A percentile compares a stretch with the other conserved stretches of the same genome.
These are phyloP conservation scores for Escovopsis sp. DNA, from an alignment of 2,329 filamentous ascomycete species.

Conservation along the genomic window DNA sequence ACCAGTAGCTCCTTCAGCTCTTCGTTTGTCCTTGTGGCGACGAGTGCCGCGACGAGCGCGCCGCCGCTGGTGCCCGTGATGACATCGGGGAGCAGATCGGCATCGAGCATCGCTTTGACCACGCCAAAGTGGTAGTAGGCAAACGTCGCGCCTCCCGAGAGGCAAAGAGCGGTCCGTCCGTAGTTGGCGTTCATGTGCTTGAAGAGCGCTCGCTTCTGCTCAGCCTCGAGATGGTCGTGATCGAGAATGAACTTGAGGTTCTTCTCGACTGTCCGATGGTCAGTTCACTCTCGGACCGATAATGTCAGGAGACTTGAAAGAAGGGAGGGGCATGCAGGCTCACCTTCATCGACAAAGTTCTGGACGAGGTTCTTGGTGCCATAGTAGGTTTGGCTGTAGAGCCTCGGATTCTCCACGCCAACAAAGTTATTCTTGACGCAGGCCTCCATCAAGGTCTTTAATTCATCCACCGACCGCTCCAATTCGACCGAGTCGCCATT, in stretches of 20 bases:
- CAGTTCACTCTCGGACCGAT: too few relatives aligned
- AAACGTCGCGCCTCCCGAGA: conserved; percentile 87
- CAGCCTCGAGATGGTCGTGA: conserved; percentile 50
- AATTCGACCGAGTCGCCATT: conserved; percentile 23
- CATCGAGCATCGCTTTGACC: conserved; percentile 75
- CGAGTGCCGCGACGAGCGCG: conserved; percentile 72
- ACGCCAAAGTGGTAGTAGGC: conserved; percentile 96
- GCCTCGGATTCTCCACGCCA: conserved; percentile 77
- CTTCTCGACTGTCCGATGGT: conserved; percentile 38
- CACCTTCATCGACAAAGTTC: conserved; percentile 72
- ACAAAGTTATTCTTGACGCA: conserved; percentile 98
- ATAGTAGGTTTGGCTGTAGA: conserved; percentile 97
- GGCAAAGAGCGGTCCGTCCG: conserved; percentile 78
- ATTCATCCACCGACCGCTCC: conserved; percentile 51
- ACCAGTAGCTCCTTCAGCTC: conserved; percentile 76
- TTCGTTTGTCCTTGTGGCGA: conserved; percentile 81
- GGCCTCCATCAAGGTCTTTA: conserved; percentile 66
- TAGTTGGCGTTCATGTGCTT: conserved; percentile 84
- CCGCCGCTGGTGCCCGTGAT: conserved; percentile 95
- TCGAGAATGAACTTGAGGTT: conserved; percentile 52
- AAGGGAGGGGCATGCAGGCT: not conserved
- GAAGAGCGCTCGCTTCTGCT: conserved; percentile 70
- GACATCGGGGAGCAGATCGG: conserved; percentile 73
- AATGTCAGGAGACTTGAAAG: too few relatives aligned
- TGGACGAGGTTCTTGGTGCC: conserved; percentile 94